A percentile compares a stretch with the other conserved stretches of the same genome.
Evolutionary conservation across 441 rosid species (phyloP).

Genomic region (Pelargonium myrrhifolium): DNA sequence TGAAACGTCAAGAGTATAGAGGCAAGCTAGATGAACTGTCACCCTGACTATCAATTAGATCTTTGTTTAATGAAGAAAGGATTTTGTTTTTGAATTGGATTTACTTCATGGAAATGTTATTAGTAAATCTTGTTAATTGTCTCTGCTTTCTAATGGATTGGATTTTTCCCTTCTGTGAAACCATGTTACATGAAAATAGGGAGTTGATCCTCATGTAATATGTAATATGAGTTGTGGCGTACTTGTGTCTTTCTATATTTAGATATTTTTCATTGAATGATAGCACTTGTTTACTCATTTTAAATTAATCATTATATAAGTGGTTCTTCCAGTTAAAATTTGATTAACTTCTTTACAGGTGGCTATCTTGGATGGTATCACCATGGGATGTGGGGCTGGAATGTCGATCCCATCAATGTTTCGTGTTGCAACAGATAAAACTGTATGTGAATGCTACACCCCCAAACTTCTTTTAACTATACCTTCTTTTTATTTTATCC

Average conservation of each 20-base stretch:
- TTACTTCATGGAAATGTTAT: background rate
- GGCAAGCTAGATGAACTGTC: too few species aligned
- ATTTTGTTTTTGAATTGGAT: too few species aligned
- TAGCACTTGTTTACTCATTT: background rate
- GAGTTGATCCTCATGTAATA: background rate
- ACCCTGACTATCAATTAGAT: too few species aligned
- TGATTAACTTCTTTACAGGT: constrained; percentile 37
- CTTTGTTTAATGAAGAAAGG: too few species aligned
- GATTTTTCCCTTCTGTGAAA: background rate
- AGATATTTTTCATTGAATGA: background rate
- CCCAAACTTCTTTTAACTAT: background rate
- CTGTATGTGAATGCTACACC: constrained; percentile 51
- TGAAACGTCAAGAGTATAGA: too few species aligned
- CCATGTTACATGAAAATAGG: background rate
- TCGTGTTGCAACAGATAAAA: constrained; percentile 72
- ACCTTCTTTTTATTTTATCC: background rate
- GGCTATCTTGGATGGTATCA: constrained; percentile 76
- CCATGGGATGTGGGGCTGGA: constrained; percentile 90
- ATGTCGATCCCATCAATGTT: constrained; percentile 85
- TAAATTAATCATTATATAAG: constrained; percentile 12
- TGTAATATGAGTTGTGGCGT: background rate
- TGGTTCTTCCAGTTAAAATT: background rate
- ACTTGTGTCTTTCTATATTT: background rate
- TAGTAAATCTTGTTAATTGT: background rate
- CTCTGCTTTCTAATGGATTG: constrained; percentile 1